phyloP scores from a whole-genome alignment of 345 rosid genomes.

The Clausena lansium region DNA sequence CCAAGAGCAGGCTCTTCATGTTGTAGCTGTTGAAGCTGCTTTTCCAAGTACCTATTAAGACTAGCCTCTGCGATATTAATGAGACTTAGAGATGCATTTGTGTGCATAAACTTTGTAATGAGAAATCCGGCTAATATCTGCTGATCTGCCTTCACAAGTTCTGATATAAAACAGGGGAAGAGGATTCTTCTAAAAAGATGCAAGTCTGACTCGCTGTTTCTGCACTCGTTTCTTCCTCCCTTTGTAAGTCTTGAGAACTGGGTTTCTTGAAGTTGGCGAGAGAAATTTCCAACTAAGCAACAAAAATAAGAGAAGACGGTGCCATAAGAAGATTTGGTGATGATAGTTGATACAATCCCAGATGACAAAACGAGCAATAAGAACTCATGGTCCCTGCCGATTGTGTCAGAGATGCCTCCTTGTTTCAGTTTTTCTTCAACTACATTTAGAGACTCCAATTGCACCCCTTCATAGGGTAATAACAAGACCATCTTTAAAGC shows the following conservation, averaged over 20 bases:
- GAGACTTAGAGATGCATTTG: conserved; percentile 60
- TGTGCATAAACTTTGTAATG: conserved; percentile 78
- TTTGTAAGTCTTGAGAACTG: conserved; percentile 23
- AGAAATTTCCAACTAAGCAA: conserved; percentile 64
- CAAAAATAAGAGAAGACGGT: conserved; percentile 64
- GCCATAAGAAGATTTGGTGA: conserved; percentile 42
- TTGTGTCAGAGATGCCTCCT: conserved; percentile 47
- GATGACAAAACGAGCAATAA: conserved; percentile 61
- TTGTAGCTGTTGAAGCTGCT: conserved; percentile 44
- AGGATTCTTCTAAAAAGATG: conserved; percentile 52
- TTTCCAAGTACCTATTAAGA: conserved; percentile 59
- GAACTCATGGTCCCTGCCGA: conserved; percentile 50
- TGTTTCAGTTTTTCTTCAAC: conserved; percentile 65
- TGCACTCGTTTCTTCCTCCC: conserved; percentile 23
- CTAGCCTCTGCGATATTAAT: conserved; percentile 67
- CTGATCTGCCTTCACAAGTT: conserved; percentile 73
- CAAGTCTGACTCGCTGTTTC: conserved; percentile 19
- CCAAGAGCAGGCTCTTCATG: conserved; percentile 27
- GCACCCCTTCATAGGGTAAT: conserved; percentile 66
- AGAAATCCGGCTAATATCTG: conserved; percentile 74
- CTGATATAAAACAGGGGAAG: conserved; percentile 66
- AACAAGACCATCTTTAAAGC: conserved; percentile 65
- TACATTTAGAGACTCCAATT: conserved; percentile 45
- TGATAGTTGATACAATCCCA: conserved; percentile 50
- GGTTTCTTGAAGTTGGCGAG: conserved; percentile 63